Evolutionary conservation across 179 eudicot species (phyloP), one percentile per base, ranked within the genome.

Genomic region (Actinidia polygama): DNA sequence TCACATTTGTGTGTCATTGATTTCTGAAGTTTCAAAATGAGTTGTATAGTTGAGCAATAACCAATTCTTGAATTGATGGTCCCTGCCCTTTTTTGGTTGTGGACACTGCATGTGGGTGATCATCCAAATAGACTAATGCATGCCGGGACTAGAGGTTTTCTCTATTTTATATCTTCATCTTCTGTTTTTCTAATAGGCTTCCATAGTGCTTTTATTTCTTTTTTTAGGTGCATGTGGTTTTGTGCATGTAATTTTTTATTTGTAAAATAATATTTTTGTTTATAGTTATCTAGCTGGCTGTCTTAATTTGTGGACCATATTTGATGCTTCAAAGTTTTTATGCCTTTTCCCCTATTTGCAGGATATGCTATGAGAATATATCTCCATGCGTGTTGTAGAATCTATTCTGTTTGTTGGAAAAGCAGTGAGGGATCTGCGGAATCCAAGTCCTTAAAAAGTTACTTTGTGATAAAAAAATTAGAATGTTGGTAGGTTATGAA

Each of bases 361-460:
- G 99, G 98, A 95, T 81, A 97, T 97, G 99, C 94, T 97, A 75
- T 98, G 98, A 62, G 99, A 95, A 79, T 94, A 95, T 82, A 89
- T 97, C 72, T 88, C 95, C 64, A 90, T 94, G 97, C 90, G 92
- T 66, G 91, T 94, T 76, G 99, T 98, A 50, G 99, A 97, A 81
- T 95, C 98, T 66, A 84, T 97, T 83, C 95, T 94, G 51, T 97
- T 97, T 89, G 97, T 98, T 82, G 99, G 99, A 82, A 97, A 97
- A 90, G 99, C 99, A 81, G 88, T 97, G 75, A 88, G 98, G 87
- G 93, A 95, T 75, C 95, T 97, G 36, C 93, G 98, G 50, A 94
- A 97, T 88, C 99, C 98, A 80, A 92, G 98, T 84, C 93, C 94
- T 64, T n/a, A n/a, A n/a, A n/a, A n/a, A n/a, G n/a, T n/a, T n/a